Evolutionary conservation across 495 filamentous ascomycete species (phyloP).

Genomic region (Aspergillus sclerotioniger): DNA sequence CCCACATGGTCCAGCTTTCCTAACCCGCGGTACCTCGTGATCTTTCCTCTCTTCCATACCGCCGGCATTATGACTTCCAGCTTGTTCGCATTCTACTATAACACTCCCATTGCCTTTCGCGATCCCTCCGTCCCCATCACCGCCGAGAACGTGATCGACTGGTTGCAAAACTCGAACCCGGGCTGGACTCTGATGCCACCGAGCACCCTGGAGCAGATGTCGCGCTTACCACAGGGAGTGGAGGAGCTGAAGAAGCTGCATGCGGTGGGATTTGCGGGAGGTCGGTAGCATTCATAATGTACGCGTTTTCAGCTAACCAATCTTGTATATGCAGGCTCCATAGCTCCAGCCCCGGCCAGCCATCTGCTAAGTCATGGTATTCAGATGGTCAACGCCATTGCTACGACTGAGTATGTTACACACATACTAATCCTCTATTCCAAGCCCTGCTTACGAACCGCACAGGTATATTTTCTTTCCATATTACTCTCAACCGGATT

Average conservation of each 20-base stretch:
- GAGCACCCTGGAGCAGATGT: constrained; percentile 22
- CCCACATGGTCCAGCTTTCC: constrained; percentile 15
- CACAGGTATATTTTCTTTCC: constrained; percentile 12
- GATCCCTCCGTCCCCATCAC: constrained; percentile 19
- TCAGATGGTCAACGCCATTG: constrained; percentile 14
- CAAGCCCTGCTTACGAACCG: not conserved
- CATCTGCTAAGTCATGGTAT: constrained; percentile 7
- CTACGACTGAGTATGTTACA: constrained; percentile 8
- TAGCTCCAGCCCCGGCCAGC: constrained; percentile 5
- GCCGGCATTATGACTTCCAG: constrained; percentile 14
- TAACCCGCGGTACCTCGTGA: constrained; percentile 17
- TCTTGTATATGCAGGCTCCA: constrained; percentile 2
- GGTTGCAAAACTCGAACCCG: constrained; percentile 17
- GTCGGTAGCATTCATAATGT: constrained; percentile 9
- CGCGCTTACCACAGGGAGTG: constrained; percentile 9
- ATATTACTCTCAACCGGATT: constrained; percentile 19
- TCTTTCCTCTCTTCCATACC: constrained; percentile 19
- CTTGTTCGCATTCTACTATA: constrained; percentile 7
- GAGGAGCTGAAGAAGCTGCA: constrained; percentile 19
- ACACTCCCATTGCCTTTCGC: constrained; percentile 11
- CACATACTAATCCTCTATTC: not conserved
- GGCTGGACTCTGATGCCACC: constrained; percentile 17
- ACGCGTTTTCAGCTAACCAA: not conserved
- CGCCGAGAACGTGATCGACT: constrained; percentile 18
- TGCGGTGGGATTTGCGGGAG: constrained; percentile 24